These are phyloP conservation scores for Ophiostoma pallidulum DNA, from an alignment of 2,329 filamentous ascomycete genomes.

Conservation along the genomic window DNA sequence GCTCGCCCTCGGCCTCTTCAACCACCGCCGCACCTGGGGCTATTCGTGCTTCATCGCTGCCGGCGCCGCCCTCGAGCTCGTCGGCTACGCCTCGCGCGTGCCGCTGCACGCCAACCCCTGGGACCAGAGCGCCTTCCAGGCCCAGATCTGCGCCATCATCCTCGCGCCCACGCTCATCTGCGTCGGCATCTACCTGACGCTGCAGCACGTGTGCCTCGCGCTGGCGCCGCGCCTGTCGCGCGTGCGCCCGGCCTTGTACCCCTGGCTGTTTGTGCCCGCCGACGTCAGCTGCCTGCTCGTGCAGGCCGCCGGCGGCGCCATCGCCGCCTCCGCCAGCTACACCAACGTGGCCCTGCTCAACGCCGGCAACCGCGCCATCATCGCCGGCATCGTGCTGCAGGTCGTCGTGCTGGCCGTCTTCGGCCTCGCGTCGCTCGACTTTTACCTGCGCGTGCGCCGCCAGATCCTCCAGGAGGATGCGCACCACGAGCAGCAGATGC, in stretches of 20 bases:
- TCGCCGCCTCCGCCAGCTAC: constrained; percentile 39
- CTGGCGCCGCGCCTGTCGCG: constrained; percentile 42
- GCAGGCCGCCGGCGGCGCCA: constrained; percentile 47
- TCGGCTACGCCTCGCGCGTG: constrained; percentile 45
- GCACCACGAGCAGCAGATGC: no score
- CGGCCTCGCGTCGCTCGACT: constrained; percentile 35
- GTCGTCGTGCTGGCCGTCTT: constrained; percentile 40
- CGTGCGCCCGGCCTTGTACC: constrained; percentile 42
- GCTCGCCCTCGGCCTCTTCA: constrained; percentile 25
- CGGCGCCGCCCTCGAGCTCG: constrained; percentile 42
- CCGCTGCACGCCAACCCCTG: constrained; percentile 45
- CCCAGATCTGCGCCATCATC: constrained; percentile 51
- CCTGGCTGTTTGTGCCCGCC: constrained; percentile 48
- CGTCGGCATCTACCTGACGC: constrained; percentile 54
- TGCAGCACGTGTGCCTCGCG: constrained; percentile 47
- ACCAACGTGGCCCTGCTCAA: constrained; percentile 30
- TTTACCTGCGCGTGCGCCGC: constrained; percentile 32
- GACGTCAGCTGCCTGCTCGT: constrained; percentile 50
- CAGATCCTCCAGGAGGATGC: no score
- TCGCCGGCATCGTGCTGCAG: constrained; percentile 45
- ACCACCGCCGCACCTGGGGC: constrained; percentile 45
- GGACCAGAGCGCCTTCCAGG: constrained; percentile 43
- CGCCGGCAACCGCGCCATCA: constrained; percentile 41
- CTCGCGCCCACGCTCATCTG: constrained; percentile 52
- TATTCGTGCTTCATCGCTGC: constrained; percentile 40